Evolutionary conservation across 345 rosid species (phyloP), one percentile per base, ranked within the genome.

Genomic region (Noccaea caerulescens): DNA sequence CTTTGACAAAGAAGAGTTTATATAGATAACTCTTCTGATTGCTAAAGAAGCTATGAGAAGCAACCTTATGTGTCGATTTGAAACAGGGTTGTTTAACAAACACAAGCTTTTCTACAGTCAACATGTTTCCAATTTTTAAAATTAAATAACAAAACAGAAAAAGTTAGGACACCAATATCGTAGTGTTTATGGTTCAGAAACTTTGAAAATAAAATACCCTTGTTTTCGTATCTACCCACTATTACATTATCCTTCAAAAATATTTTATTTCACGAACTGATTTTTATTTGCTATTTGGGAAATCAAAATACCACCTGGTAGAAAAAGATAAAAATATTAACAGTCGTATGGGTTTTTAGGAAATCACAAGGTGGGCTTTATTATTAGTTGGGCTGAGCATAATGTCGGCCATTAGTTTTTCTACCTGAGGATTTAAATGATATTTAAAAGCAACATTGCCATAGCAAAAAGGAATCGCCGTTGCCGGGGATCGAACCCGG

Each of bases 401-500:
- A 27, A 2, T 27, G 30, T 27, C 30, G 30, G 23, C 23, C 23
- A 20, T 20, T 20, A 20, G 23, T 20, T 20, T 20, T 20, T 20
- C 23, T 20, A 20, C 20, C 20, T 18, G 20, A 18, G 20, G 20
- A 18, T 18, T 18, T 18, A 18, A 18, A 18, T 18, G 20, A 18
- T 18, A 18, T 18, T 18, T 18, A 18, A 25, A 25, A 25, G 30
- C 30, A 25, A 25, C 20, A 18, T 18, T 18, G 20, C 30, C 30
- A 25, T 27, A 27, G 4, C 30, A 27, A 27, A 27, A 27, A 27
- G 23, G 23, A 27, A 27, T 27, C 78, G 78, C 78, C 78, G 73
- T 67, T 67, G 73, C 78, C 73, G 73, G 73, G 63, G 86, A 86
- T 88, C 97, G 97, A 88, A 87, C 93, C 84, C 94, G 90, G 94